Evolutionary conservation across 345 rosid species (phyloP), one percentile per base, ranked within the genome.

Genomic region (Angophora floribunda): DNA sequence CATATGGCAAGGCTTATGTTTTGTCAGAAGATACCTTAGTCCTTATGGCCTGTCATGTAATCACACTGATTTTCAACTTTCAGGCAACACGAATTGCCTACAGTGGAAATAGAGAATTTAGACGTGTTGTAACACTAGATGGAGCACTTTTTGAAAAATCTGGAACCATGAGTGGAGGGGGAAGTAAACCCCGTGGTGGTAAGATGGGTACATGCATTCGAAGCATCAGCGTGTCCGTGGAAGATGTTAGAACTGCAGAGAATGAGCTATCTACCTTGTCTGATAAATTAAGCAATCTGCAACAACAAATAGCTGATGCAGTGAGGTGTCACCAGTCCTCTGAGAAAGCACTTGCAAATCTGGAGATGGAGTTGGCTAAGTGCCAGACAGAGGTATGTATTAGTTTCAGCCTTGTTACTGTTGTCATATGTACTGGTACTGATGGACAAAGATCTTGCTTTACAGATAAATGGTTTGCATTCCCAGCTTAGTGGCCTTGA

Each of bases 111-210:
- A 91, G 88, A 93, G 99, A 97, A 78, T 97, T 96, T 87, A 95
- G 96, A 52, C 96, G 98, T 59, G 99, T 97, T 28, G 99, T 96
- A 87, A 97, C 99, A 53, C 96, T 98, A 85, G 98, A 98, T 85
- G 99, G 99, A 82, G 96, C 98, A 84, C 98, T 98, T 88, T 96
- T 98, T 88, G 99, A 97, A 93, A 95, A 94, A 91, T 96, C 98
- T 90, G 99, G 99, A 87, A 98, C 99, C 17, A 97, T 98, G 99
- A 98, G 97, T 90, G 99, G 99, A 78, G 99, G 99, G 41, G 99
- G 99, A 93, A 90, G 94, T 90, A 97, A 94, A 93, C 99, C 99
- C 85, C 96, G 97, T 52, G 99, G 99, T 84, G 99, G 99, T 80
- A 97, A 94, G 94, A 97, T 97, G 96, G 99, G 99, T 32, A 95